Conservation (phyloP, 2,329 filamentous ascomycete genomes). For the Rutstroemia sp. region DNA sequence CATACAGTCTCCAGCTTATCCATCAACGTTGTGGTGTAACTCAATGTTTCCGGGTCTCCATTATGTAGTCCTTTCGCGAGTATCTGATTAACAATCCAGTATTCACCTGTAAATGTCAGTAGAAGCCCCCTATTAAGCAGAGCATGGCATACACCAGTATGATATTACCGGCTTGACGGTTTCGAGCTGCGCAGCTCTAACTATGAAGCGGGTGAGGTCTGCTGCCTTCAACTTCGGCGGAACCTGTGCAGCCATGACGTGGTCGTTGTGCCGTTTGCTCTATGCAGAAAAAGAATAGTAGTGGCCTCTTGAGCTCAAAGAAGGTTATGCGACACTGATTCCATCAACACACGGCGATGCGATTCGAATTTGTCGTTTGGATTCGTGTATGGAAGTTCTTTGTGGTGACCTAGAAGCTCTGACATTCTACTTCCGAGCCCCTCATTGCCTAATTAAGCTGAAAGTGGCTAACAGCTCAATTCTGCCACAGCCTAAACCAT, state of each 20-base stretch:
- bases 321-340: too few relatives aligned
- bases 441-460: not conserved
- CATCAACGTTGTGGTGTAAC: constrained; percentile 79
- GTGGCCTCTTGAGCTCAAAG: not conserved
- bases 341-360: too few relatives aligned
- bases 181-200: constrained; percentile 78
- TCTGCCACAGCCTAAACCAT: not conserved
- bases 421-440: not conserved
- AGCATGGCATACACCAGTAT: constrained; percentile 75
- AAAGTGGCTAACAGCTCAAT: not conserved
- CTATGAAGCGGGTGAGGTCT: constrained; percentile 77
- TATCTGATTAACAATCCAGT: constrained; percentile 90
- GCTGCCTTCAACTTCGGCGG: constrained; percentile 69
- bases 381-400: too few relatives aligned
- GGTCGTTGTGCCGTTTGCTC: too few relatives aligned
- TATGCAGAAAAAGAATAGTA: not conserved
- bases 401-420: too few relatives aligned
- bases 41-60: constrained; percentile 66
- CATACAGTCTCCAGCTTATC: constrained; percentile 76
- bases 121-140: not conserved
- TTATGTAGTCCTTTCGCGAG: constrained; percentile 73
- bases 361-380: too few relatives aligned
- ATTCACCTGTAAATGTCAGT: constrained; percentile 56
- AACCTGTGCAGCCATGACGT: constrained; percentile 61
- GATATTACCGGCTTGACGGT: constrained; percentile 78